Evolutionary conservation across 2,329 filamentous ascomycete species (phyloP).

Genomic region (Pseudofabraea citricarpa): DNA sequence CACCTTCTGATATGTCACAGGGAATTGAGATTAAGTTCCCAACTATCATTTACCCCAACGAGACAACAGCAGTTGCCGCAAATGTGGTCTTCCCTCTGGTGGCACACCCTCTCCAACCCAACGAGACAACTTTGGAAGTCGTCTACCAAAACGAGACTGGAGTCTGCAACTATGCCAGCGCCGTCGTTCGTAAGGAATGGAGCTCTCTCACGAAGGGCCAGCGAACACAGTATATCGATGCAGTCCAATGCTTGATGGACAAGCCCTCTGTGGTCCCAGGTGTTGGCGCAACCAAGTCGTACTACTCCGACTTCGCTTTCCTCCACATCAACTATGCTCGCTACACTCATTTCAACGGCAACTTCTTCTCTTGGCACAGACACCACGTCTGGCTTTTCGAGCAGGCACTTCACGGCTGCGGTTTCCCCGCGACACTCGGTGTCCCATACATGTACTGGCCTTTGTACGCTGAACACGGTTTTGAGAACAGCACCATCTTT

Average conservation of each 20-base stretch:
- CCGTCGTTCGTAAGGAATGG: neutral
- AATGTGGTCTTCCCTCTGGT: too few species aligned
- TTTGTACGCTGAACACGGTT: neutral
- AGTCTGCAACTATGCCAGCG: too few species aligned
- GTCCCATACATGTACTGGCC: neutral
- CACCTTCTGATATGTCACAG: too few species aligned
- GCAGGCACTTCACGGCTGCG: constrained; percentile 33
- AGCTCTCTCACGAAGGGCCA: neutral
- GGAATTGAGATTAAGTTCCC: too few species aligned
- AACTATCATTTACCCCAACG: too few species aligned
- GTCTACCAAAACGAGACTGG: too few species aligned
- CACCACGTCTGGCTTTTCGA: constrained; percentile 33
- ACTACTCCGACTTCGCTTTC: constrained; percentile 33
- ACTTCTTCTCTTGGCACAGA: constrained; percentile 36
- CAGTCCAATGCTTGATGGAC: neutral
- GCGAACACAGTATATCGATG: neutral
- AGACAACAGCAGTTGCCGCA: too few species aligned
- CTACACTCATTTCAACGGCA: constrained; percentile 28
- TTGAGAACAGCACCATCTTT: neutral
- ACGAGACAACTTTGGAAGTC: too few species aligned
- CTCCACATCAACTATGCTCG: constrained; percentile 30
- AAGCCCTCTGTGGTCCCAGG: neutral
- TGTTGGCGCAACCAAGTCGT: constrained; percentile 21
- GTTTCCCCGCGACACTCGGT: constrained; percentile 21
- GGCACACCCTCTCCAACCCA: too few species aligned